These are phyloP conservation scores for Dorcoceras hygrometricum DNA, from an alignment of 257 asterid species.

Conservation along the genomic window DNA sequence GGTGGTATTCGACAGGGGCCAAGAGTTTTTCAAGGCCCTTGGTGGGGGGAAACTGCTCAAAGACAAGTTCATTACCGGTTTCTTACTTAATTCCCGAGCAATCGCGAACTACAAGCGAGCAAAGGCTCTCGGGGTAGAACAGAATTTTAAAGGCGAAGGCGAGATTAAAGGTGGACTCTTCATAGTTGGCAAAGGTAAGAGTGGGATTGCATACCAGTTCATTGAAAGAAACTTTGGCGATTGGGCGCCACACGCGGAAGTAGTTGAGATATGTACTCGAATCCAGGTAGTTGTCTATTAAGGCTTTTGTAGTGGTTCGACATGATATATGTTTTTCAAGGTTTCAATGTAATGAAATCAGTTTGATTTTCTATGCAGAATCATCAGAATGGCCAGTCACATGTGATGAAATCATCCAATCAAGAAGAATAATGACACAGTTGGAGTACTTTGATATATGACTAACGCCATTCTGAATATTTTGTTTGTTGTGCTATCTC, in stretches of 20 bases:
- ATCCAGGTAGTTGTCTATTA: slow-evolving; percentile 52
- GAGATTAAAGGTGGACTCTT: slow-evolving; percentile 54
- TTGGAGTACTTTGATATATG: too few species aligned
- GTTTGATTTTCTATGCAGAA: slow-evolving; percentile 29
- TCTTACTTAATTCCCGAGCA: slow-evolving; percentile 73
- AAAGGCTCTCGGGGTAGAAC: slow-evolving; percentile 40
- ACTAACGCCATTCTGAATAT: too few species aligned
- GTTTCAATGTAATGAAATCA: slow-evolving; percentile 19
- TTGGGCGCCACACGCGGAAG: slow-evolving; percentile 64
- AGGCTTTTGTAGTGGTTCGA: slow-evolving; percentile 3
- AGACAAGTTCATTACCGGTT: slow-evolving; percentile 77
- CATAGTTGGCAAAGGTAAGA: slow-evolving; percentile 45
- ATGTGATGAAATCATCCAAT: slow-evolving; percentile 26
- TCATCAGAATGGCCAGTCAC: slow-evolving; percentile 25
- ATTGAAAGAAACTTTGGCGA: slow-evolving; percentile 56
- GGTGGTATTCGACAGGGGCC: slow-evolving; percentile 56
- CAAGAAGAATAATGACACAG: slow-evolving; percentile 29
- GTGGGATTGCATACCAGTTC: slow-evolving; percentile 48
- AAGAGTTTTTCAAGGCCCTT: slow-evolving; percentile 69
- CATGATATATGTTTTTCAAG: slow-evolving; percentile 17
- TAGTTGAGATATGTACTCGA: slow-evolving; percentile 63
- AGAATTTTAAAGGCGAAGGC: slow-evolving; percentile 54
- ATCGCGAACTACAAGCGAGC: slow-evolving; percentile 64
- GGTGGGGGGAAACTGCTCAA: slow-evolving; percentile 87
- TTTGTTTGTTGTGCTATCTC: slow-evolving; percentile 11